Base-by-base conservation (phyloP, 2,329 filamentous ascomycete species). In the Penicillium sp. region DNA sequence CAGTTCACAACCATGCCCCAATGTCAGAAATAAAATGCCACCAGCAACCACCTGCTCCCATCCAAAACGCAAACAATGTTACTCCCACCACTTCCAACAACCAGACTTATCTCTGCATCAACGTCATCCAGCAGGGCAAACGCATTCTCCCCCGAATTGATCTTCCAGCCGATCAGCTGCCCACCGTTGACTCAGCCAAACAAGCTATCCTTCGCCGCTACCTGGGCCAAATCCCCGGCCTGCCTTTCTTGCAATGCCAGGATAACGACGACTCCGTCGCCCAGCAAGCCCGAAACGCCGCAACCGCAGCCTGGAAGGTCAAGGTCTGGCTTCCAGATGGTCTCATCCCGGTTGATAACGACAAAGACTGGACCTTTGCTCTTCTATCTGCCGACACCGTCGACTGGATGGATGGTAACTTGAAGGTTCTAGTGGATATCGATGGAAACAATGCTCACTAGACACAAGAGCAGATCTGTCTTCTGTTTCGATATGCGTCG, bases 401-500 rank as follows among this genome's bases (percentile, higher is more conserved):
- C 2, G 78, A 79, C 29, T 80, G 78, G 78, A 78, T 80, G 76
- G 78, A 80, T 57, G 72, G 72, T 4, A 72, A 78, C 42, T 58
- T 80, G 55, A 75, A 71, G 50, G 72, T 80, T 54, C 61, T 80
- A 29, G 65, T 79, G 27, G 77, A 79, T 43, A 48, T 75, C 39
- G 69, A 66, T 31, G 62, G 55, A 21, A 35, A 48, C 21, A 57
- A 55, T 54, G 33, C 50, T 25, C 54, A 58, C 23, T 53, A 58
- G 42, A 62, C 26, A n/a, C 14, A 29, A n/a, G n/a, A 7, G 8
- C 16, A 19, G n/a, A 4, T 14, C 26, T 37, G 16, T 19, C 6
- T 47, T 33, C 16, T 9, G 14, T n/a, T 27, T n/a, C 13, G 19
- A n/a, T 39, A n/a, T 16, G 26, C 9, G n/a, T 39, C 35, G 8